phyloP scores from a whole-genome alignment of 2,329 filamentous ascomycete species.

The Curvularia lunata region DNA sequence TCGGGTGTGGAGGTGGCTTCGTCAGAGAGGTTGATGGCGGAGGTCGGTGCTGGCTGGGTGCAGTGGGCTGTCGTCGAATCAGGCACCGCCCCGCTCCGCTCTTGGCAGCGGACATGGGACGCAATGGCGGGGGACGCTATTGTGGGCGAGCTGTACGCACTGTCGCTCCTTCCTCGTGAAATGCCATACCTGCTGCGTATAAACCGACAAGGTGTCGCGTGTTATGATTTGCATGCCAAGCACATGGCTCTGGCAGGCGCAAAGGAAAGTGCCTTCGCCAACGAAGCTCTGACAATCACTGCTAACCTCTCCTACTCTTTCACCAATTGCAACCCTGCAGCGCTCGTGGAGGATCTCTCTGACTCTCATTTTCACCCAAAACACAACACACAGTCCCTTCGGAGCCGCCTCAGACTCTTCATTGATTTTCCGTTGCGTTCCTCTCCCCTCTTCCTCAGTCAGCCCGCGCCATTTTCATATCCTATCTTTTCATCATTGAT shows the following conservation, averaged over 20 bases:
- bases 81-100: conserved; percentile 38
- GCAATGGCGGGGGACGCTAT: conserved; percentile 24
- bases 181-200: conserved; percentile 11
- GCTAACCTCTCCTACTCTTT: conserved; percentile 21
- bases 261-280: conserved; percentile 36
- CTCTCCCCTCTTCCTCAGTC: conserved; percentile 13
- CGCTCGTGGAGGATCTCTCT: conserved; percentile 25
- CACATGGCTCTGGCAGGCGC: conserved; percentile 16
- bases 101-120: conserved; percentile 31
- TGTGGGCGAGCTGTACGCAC: conserved; percentile 1
- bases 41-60: conserved; percentile 36
- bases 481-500: conserved; percentile 13
- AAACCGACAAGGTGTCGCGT: conserved; percentile 2
- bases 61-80: conserved; percentile 36
- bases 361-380: conserved; percentile 31
- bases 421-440: conserved; percentile 32
- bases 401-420: conserved; percentile 20
- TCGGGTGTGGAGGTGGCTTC: conserved; percentile 32
- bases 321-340: conserved; percentile 29
- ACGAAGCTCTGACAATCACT: conserved; percentile 26
- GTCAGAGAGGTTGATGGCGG: conserved; percentile 43
- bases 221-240: neutral
- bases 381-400: conserved; percentile 17
- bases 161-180: conserved; percentile 18
- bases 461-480: conserved; percentile 11